Evolutionary conservation across 2,329 filamentous ascomycete genomes (phyloP).

Genomic region (Alternaria brassicicola): DNA sequence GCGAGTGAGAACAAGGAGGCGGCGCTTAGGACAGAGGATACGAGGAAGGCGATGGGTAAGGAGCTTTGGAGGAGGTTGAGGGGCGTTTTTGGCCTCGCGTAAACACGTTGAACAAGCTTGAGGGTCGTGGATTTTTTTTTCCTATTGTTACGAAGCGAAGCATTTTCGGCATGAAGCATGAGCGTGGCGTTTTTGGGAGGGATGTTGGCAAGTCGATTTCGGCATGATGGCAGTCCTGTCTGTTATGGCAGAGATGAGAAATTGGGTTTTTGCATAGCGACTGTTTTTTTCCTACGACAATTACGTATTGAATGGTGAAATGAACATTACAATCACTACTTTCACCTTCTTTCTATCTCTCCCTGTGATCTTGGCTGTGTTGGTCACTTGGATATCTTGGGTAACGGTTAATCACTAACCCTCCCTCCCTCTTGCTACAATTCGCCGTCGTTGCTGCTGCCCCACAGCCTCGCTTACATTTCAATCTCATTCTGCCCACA

Average conservation of each 20-base stretch:
- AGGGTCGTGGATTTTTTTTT: not conserved
- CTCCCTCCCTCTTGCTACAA: not conserved
- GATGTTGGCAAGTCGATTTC: not conserved
- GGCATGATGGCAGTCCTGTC: not conserved
- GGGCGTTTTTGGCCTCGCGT: conserved; percentile 35
- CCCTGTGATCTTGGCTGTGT: not conserved
- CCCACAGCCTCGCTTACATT: not conserved
- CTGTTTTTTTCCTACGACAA: not conserved
- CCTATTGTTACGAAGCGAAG: not conserved
- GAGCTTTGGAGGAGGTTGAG: conserved; percentile 55
- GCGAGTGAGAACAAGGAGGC: conserved; percentile 69
- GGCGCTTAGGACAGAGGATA: conserved; percentile 60
- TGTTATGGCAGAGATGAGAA: not conserved
- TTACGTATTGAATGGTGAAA: not conserved
- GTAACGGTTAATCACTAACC: no score
- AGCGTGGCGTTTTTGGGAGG: not conserved
- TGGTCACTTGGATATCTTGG: not conserved
- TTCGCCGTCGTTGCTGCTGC: not conserved
- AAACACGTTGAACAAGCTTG: not conserved
- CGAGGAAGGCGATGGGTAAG: conserved; percentile 56
- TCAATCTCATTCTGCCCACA: not conserved
- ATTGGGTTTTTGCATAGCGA: not conserved
- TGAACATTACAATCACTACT: not conserved
- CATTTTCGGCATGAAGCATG: conserved; percentile 1
- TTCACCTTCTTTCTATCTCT: not conserved